These are phyloP conservation scores for Biscogniauxia sp. DNA, from an alignment of 2,329 filamentous ascomycete species.

Conservation along the genomic window DNA sequence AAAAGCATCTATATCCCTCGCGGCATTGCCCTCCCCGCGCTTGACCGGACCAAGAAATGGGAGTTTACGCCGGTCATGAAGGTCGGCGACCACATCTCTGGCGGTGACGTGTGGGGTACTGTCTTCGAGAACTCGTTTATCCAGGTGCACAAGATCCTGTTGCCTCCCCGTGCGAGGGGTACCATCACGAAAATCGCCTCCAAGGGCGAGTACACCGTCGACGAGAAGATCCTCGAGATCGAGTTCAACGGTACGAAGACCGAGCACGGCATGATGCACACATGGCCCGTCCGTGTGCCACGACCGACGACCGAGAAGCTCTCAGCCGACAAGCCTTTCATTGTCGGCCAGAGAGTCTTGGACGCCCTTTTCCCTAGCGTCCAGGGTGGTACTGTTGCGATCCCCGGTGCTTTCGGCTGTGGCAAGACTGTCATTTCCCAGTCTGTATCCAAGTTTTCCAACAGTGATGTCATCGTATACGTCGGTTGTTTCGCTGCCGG, in stretches of 20 bases:
- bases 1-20: constrained; percentile 97
- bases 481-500: constrained; percentile 58
- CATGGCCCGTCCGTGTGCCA: constrained; percentile 95
- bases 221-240: constrained; percentile 89
- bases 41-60: constrained; percentile 93
- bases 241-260: constrained; percentile 97
- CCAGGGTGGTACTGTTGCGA: constrained; percentile 95
- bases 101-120: constrained; percentile 91
- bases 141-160: constrained; percentile 86
- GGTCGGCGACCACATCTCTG: constrained; percentile 94
- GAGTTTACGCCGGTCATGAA: constrained; percentile 90
- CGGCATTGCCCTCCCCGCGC: constrained; percentile 81
- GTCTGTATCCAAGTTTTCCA: constrained; percentile 98
- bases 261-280: constrained; percentile 97
- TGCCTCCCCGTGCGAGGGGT: constrained; percentile 85
- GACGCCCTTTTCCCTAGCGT: constrained; percentile 96
- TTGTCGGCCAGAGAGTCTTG: constrained; percentile 94
- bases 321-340: constrained; percentile 82
- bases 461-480: constrained; percentile 98
- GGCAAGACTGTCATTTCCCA: constrained; percentile 99
- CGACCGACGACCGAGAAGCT: constrained; percentile 91
- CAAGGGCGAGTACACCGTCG: constrained; percentile 91
- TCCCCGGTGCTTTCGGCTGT: constrained; percentile 96
- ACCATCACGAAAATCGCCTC: constrained; percentile 87
- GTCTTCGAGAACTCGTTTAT: constrained; percentile 97